Conservation (phyloP, 2,329 filamentous ascomycete species). For the Arthroderma sp. region DNA sequence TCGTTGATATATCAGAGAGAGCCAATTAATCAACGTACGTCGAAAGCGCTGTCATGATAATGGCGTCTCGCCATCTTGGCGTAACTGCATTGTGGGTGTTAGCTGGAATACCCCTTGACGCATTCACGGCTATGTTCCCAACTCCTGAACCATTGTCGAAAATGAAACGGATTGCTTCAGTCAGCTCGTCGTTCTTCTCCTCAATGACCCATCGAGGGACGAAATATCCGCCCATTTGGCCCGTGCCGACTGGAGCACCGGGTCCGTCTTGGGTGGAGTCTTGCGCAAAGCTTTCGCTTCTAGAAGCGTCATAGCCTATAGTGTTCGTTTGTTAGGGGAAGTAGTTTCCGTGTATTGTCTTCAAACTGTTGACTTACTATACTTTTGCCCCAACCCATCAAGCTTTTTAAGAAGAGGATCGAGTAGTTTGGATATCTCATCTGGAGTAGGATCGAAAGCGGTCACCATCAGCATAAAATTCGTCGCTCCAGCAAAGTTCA, state of each 20-base stretch:
- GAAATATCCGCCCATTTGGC: background rate
- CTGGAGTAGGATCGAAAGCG: background rate
- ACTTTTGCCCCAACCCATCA: background rate
- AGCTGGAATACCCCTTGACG: background rate
- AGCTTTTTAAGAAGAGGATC: background rate
- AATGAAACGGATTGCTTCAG: background rate
- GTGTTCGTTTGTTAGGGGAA: slow-evolving; percentile 17
- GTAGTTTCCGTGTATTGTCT: slow-evolving; percentile 10
- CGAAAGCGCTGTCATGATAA: background rate
- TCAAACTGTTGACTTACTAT: background rate
- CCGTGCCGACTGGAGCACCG: background rate
- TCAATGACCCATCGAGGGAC: background rate
- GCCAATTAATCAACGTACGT: background rate
- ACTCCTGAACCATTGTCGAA: background rate
- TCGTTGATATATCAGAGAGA: background rate
- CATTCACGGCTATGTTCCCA: background rate
- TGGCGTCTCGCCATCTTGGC: background rate
- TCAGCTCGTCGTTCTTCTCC: background rate
- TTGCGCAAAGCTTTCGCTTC: background rate
- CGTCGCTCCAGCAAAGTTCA: background rate
- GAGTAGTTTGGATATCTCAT: background rate
- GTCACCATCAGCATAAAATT: background rate
- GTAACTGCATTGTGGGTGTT: background rate
- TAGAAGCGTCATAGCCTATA: slow-evolving; percentile 19
- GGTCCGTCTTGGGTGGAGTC: background rate